Percentiles rank a stretch among this genome's conserved stretches.
Evolutionary conservation across 2,329 filamentous ascomycete genomes (phyloP).

Genomic region (Sclerotinia sclerotiorum): DNA sequence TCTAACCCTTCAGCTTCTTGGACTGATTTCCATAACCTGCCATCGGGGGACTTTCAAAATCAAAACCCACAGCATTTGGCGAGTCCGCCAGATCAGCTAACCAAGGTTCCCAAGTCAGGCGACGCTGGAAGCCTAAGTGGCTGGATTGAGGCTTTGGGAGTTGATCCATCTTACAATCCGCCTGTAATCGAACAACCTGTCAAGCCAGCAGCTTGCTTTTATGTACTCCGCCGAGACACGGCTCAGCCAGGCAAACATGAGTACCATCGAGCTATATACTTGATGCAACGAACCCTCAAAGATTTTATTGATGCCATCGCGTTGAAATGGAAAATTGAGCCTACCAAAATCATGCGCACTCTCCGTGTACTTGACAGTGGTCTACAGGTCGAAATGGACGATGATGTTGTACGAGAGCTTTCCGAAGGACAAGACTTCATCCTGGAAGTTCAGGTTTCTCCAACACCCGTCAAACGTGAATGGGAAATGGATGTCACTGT

Average conservation of each 20-base stretch:
- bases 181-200: constrained; percentile 66
- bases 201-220: constrained; percentile 85
- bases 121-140: constrained; percentile 67
- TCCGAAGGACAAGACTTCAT: constrained; percentile 92
- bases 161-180: constrained; percentile 82
- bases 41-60: constrained; percentile 48
- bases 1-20: constrained; percentile 49
- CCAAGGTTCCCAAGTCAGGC: constrained; percentile 57
- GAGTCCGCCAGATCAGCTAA: constrained; percentile 52
- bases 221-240: constrained; percentile 61
- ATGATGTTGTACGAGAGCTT: constrained; percentile 81
- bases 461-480: constrained; percentile 50
- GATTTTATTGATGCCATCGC: constrained; percentile 74
- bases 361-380: constrained; percentile 73
- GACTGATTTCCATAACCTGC: constrained; percentile 57
- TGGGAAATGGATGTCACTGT: constrained; percentile 59
- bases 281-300: constrained; percentile 71
- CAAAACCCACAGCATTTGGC: constrained; percentile 46
- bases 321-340: constrained; percentile 77
- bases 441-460: constrained; percentile 43
- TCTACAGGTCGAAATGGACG: constrained; percentile 82
- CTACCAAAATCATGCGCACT: constrained; percentile 66
- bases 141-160: constrained; percentile 88
- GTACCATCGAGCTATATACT: constrained; percentile 82
- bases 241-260: constrained; percentile 49